phyloP scores from a whole-genome alignment of 2,329 filamentous ascomycete genomes.

The Neofusicoccum ribis region DNA sequence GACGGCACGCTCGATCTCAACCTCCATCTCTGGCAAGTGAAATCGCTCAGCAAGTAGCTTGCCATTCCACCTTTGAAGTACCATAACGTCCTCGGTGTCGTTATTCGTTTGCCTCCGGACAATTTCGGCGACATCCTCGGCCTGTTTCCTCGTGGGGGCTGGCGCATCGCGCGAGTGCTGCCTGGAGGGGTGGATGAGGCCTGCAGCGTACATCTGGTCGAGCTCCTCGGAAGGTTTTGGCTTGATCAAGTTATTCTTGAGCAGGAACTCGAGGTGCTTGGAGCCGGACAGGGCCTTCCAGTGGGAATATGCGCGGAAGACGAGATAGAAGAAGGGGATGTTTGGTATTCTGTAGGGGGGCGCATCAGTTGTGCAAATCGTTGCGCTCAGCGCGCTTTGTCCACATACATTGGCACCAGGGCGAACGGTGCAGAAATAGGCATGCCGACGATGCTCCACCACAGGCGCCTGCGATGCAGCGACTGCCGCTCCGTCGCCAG shows the following conservation, averaged over 20 bases:
- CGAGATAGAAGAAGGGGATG: conserved; percentile 93
- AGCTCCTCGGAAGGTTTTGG: conserved; percentile 66
- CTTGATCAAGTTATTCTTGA: conserved; percentile 69
- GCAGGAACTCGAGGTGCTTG: conserved; percentile 78
- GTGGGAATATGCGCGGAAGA: conserved; percentile 70
- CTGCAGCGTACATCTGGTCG: conserved; percentile 69
- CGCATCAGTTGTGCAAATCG: not conserved
- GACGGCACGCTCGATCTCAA: conserved; percentile 55
- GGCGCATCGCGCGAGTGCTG: conserved; percentile 41
- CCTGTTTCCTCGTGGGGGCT: conserved; percentile 38
- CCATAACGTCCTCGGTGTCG: conserved; percentile 48
- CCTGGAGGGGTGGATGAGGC: conserved; percentile 47
- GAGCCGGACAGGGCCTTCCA: conserved; percentile 72
- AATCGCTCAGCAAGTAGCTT: conserved; percentile 53
- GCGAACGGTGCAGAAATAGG: conserved; percentile 82
- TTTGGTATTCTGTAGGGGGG: conserved; percentile 70
- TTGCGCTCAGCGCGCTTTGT: conserved; percentile 15
- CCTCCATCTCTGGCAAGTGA: conserved; percentile 51
- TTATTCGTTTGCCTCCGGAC: conserved; percentile 43
- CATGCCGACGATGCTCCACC: conserved; percentile 80
- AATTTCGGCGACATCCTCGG: conserved; percentile 38
- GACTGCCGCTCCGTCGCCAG: conserved; percentile 79
- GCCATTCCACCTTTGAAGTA: conserved; percentile 52
- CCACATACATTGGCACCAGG: conserved; percentile 77
- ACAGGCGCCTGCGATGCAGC: conserved; percentile 73